Conservation (phyloP, 306 rosid genomes). For the Prunus mira region DNA sequence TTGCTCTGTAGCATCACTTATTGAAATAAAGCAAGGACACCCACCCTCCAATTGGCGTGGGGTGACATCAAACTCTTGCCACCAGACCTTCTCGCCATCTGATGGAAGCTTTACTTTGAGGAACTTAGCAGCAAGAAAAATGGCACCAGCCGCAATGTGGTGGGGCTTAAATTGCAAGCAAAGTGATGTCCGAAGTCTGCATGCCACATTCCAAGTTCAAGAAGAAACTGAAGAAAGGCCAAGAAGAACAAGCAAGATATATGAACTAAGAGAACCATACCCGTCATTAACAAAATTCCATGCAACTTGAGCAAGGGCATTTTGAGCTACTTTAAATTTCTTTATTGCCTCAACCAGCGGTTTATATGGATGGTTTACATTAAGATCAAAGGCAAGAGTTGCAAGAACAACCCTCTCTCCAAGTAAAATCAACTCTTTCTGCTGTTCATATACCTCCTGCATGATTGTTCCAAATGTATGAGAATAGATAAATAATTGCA, state of each 20-base stretch:
- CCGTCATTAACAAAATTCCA: constrained; percentile 99
- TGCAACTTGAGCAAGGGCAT: constrained; percentile 99
- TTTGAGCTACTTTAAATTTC: constrained; percentile 99
- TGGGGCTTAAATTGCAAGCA: constrained; percentile 99
- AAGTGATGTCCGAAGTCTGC: constrained; percentile 99
- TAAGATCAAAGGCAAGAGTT: constrained; percentile 90
- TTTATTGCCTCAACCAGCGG: constrained; percentile 99
- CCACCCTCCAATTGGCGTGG: constrained; percentile 99
- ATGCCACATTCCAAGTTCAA: constrained; percentile 63
- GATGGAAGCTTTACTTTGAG: constrained; percentile 98
- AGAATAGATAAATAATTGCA: background rate
- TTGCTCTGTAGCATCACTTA: constrained; percentile 7
- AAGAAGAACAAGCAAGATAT: constrained; percentile 32
- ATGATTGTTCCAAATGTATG: constrained; percentile 16
- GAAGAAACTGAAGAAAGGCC: constrained; percentile 45
- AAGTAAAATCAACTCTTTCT: constrained; percentile 79
- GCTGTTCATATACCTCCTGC: constrained; percentile 98
- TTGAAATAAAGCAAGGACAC: constrained; percentile 53
- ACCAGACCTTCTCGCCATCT: constrained; percentile 99
- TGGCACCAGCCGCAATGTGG: constrained; percentile 99
- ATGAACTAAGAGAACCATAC: constrained; percentile 53
- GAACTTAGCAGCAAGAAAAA: constrained; percentile 98
- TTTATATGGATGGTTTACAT: constrained; percentile 95
- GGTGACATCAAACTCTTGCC: constrained; percentile 99
- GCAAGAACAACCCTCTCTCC: constrained; percentile 97